A percentile compares a stretch with the other conserved stretches of the same genome.
Evolutionary conservation across 2,329 filamentous ascomycete genomes (phyloP).

Genomic region (Paraconiothyrium brasiliense): DNA sequence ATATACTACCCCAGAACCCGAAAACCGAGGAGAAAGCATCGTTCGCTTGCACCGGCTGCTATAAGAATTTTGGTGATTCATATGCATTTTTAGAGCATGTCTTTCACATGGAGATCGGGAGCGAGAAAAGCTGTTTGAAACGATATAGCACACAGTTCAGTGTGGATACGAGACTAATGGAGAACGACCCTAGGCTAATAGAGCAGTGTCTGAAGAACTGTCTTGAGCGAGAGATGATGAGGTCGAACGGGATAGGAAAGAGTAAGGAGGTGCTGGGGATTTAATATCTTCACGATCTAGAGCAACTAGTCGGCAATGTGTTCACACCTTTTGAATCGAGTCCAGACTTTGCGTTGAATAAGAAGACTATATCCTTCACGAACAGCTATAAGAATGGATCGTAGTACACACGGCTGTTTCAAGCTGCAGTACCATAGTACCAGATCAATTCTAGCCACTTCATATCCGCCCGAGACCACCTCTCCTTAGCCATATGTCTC

Average conservation of each 20-base stretch:
- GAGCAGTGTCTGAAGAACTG: slow-evolving; percentile 47
- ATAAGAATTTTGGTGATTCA: slow-evolving; percentile 47
- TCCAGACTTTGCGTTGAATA: background rate
- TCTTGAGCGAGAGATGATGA: slow-evolving; percentile 39
- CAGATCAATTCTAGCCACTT: no score
- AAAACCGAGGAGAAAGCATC: slow-evolving; percentile 30
- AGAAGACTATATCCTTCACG: no score
- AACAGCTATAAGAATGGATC: no score
- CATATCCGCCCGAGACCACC: no score
- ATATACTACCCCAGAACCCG: slow-evolving; percentile 21
- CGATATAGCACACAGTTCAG: slow-evolving; percentile 29
- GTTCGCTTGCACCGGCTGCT: slow-evolving; percentile 47
- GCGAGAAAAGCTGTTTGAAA: slow-evolving; percentile 41
- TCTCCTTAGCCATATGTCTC: no score
- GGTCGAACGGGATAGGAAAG: slow-evolving; percentile 29
- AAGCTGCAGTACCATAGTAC: no score
- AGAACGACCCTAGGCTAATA: slow-evolving; percentile 36
- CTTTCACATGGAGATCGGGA: slow-evolving; percentile 46
- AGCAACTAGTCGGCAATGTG: background rate
- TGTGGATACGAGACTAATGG: slow-evolving; percentile 29
- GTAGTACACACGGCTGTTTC: no score
- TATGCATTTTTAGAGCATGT: slow-evolving; percentile 48
- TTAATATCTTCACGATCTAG: background rate
- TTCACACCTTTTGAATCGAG: background rate
- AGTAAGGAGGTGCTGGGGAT: slow-evolving; percentile 18